Evolutionary conservation across 345 rosid species (phyloP).

Genomic region (Arabidopsis suecica): DNA sequence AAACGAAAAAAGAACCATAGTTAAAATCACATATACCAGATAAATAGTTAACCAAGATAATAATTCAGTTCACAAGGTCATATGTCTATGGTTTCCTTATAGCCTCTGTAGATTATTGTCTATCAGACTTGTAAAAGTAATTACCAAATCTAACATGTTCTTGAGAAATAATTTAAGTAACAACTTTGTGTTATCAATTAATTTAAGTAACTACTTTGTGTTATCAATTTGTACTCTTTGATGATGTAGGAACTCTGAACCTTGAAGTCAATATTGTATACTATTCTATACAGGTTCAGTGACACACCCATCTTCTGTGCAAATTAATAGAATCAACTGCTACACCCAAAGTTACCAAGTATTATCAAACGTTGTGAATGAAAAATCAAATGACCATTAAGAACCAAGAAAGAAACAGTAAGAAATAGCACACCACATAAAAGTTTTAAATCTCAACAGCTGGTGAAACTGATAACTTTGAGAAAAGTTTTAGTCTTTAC

Average conservation of each 20-base stretch:
- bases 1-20: background rate
- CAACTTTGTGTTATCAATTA: background rate
- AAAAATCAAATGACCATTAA: background rate
- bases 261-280: conserved; percentile 15
- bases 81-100: conserved; percentile 4
- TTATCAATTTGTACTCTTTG: conserved; percentile 9
- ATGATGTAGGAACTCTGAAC: conserved; percentile 22
- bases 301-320: conserved; percentile 29
- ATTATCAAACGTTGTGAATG: background rate
- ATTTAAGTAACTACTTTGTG: background rate
- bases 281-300: conserved; percentile 6
- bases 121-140: conserved; percentile 3
- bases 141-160: conserved; percentile 32
- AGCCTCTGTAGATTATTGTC: conserved; percentile 13
- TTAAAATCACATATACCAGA: conserved; percentile 18
- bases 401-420: conserved; percentile 19
- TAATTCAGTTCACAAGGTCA: conserved; percentile 7
- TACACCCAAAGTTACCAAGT: background rate
- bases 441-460: background rate
- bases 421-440: conserved; percentile 16
- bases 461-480: conserved; percentile 21
- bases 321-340: background rate
- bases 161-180: conserved; percentile 14
- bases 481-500: conserved; percentile 47
- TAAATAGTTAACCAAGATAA: conserved; percentile 3